Evolutionary conservation across 2,329 filamentous ascomycete genomes (phyloP).

Genomic region (Stagonosporopsis tanaceti): DNA sequence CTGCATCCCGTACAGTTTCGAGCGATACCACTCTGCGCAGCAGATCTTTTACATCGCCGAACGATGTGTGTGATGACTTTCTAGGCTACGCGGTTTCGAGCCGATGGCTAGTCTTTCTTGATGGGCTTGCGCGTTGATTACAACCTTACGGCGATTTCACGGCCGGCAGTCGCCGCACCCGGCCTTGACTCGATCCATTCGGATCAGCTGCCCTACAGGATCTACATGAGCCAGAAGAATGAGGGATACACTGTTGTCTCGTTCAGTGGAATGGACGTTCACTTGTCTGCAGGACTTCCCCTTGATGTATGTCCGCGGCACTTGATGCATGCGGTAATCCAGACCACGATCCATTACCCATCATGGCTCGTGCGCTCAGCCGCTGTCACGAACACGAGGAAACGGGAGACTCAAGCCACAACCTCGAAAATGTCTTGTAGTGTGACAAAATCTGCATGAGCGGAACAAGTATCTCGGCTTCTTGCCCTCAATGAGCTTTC

Average conservation of each 20-base stretch:
- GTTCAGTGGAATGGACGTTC: neutral
- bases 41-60: conserved; percentile 3
- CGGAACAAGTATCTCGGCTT: neutral
- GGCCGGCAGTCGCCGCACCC: conserved; percentile 16
- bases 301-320: neutral
- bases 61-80: neutral
- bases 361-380: conserved; percentile 13
- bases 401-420: conserved; percentile 7
- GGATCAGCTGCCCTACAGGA: conserved; percentile 4
- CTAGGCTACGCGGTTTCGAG: neutral
- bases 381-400: conserved; percentile 18
- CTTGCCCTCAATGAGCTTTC: neutral
- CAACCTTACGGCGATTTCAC: conserved; percentile 11
- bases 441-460: neutral
- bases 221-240: neutral
- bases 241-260: neutral
- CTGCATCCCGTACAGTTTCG: conserved; percentile 2
- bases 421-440: conserved; percentile 3
- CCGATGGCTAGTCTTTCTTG: neutral
- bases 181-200: neutral
- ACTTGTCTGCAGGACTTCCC: neutral
- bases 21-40: conserved; percentile 1
- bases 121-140: conserved; percentile 3
- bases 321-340: conserved; percentile 7
- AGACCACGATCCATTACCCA: conserved; percentile 9